Conservation (phyloP, 148 eudicot genomes). For the Nyssa sinensis region DNA sequence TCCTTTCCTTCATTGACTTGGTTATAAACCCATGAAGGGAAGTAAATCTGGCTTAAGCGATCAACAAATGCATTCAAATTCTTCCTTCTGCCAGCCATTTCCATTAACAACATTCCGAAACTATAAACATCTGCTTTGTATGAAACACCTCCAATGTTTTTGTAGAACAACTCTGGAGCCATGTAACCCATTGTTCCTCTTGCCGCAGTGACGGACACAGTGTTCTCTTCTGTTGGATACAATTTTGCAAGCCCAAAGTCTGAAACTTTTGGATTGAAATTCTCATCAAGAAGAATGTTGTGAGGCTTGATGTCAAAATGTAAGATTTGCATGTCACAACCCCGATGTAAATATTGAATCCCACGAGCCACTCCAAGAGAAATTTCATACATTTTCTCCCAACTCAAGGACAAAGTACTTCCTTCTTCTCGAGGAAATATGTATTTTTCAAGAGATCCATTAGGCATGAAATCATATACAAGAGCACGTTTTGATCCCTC, state of each 20-base stretch:
- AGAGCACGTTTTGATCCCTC: slow-evolving; percentile 29
- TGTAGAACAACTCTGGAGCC: slow-evolving; percentile 26
- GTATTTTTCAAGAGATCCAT: slow-evolving; percentile 29
- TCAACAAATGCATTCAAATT: background rate
- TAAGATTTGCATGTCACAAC: slow-evolving; percentile 33
- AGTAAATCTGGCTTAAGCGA: background rate
- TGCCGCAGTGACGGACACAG: slow-evolving; percentile 19
- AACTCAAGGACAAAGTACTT: slow-evolving; percentile 2
- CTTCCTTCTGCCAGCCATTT: slow-evolving; percentile 4
- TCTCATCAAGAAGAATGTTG: slow-evolving; percentile 22
- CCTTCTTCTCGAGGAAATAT: slow-evolving; percentile 19
- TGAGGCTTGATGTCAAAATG: slow-evolving; percentile 36
- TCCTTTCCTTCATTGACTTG: background rate
- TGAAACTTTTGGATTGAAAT: slow-evolving; percentile 21
- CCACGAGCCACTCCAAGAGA: slow-evolving; percentile 27
- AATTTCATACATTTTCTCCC: slow-evolving; percentile 20
- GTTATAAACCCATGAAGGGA: slow-evolving; percentile 1
- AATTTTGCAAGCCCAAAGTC: slow-evolving; percentile 30
- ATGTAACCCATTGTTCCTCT: slow-evolving; percentile 28
- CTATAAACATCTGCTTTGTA: slow-evolving; percentile 25
- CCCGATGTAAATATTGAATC: slow-evolving; percentile 27
- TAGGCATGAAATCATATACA: slow-evolving; percentile 30
- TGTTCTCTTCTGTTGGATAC: slow-evolving; percentile 16
- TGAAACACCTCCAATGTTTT: slow-evolving; percentile 27
- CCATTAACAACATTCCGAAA: slow-evolving; percentile 19